A percentile compares a stretch with the other conserved stretches of the same genome.
These are phyloP conservation scores for Mycogone perniciosa DNA, from an alignment of 2,329 filamentous ascomycete species.

Conservation along the genomic window DNA sequence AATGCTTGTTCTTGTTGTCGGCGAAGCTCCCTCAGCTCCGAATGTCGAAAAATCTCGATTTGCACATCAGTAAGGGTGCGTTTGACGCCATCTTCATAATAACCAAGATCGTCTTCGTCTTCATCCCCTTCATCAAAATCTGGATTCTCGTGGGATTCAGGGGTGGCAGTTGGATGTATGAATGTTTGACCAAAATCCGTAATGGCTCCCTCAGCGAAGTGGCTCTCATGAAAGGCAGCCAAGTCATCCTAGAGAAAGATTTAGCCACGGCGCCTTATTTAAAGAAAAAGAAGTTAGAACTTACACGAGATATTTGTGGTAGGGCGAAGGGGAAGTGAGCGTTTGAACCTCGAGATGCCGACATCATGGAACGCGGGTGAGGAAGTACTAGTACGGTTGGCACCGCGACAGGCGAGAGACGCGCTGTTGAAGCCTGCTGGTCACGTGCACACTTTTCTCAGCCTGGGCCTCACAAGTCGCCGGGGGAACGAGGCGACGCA, in stretches of 20 bases:
- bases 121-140: slow-evolving; percentile 30
- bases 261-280: no score
- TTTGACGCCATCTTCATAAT: slow-evolving; percentile 80
- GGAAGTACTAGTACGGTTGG: neutral
- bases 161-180: slow-evolving; percentile 26
- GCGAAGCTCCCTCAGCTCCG: slow-evolving; percentile 70
- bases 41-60: slow-evolving; percentile 84
- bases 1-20: slow-evolving; percentile 39
- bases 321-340: slow-evolving; percentile 12
- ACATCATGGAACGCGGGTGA: slow-evolving; percentile 8
- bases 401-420: neutral
- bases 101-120: slow-evolving; percentile 67
- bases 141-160: slow-evolving; percentile 24
- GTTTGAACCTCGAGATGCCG: neutral
- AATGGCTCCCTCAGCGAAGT: slow-evolving; percentile 48
- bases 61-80: slow-evolving; percentile 88
- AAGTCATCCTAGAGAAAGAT: slow-evolving; percentile 48
- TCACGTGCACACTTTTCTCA: neutral
- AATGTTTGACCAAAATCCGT: slow-evolving; percentile 43
- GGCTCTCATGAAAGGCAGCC: slow-evolving; percentile 49
- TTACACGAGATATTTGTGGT: slow-evolving; percentile 23
- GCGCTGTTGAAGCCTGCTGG: neutral
- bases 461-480: neutral
- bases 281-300: slow-evolving; percentile 2
- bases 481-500: no score